Conservation (phyloP, 2,329 filamentous ascomycete genomes). For the Fusarium concolor region DNA sequence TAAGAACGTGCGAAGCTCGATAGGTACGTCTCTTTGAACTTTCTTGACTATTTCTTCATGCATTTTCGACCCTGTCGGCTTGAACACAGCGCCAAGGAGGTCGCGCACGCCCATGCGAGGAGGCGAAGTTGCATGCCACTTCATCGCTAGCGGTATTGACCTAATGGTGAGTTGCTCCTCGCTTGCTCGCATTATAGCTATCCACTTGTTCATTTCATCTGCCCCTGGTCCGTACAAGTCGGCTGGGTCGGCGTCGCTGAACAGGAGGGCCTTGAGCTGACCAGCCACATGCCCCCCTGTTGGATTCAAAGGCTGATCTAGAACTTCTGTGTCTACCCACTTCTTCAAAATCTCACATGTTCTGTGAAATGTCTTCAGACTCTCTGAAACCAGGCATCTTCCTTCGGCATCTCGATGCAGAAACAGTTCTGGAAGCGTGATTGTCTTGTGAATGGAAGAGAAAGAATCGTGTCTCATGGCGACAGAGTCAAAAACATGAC, state of each 20-base stretch:
- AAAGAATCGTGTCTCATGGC: not conserved
- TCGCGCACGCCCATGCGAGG: not conserved
- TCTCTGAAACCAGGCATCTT: not conserved
- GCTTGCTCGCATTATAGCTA: not conserved
- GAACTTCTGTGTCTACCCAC: not conserved
- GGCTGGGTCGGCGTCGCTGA: not conserved
- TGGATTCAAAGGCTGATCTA: not conserved
- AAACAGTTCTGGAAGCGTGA: not conserved
- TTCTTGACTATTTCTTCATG: not conserved
- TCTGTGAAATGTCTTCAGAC: not conserved
- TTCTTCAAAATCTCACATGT: not conserved
- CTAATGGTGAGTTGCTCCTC: not conserved
- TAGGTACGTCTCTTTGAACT: not conserved
- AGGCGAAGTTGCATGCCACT: not conserved
- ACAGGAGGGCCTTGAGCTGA: not conserved
- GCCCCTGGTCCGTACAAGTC: not conserved
- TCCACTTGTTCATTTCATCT: not conserved
- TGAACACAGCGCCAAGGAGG: not conserved
- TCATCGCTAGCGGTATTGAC: not conserved
- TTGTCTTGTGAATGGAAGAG: not conserved
- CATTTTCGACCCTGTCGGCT: not conserved
- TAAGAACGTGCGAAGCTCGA: not conserved
- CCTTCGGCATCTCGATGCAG: not conserved
- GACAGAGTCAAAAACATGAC: not conserved
- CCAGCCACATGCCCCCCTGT: no score